Percentiles rank a stretch among this genome's conserved stretches.
Conservation (phyloP, 208 protist species). For the Phytomonas sp. region DNA sequence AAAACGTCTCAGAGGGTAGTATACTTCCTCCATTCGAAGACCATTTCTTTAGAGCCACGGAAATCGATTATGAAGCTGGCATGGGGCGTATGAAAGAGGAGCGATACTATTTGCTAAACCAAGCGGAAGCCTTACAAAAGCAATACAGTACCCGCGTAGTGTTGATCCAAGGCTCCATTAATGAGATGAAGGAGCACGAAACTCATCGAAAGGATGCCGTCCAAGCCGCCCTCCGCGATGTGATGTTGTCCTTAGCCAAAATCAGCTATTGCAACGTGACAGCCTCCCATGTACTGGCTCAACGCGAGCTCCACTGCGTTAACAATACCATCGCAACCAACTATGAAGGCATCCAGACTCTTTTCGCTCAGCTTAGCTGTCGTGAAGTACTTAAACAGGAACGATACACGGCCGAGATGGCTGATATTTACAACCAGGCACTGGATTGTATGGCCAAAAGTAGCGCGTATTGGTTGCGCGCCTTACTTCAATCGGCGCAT, state of each 20-base stretch:
- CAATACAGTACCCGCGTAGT: slow-evolving; percentile 29
- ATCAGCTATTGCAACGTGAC: slow-evolving; percentile 69
- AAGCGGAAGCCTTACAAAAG: slow-evolving; percentile 26
- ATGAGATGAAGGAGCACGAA: slow-evolving; percentile 35
- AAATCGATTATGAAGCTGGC: slow-evolving; percentile 22
- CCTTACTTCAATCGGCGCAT: slow-evolving; percentile 38
- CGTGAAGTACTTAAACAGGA: slow-evolving; percentile 65
- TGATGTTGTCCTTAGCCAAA: slow-evolving; percentile 54
- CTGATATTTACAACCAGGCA: slow-evolving; percentile 31
- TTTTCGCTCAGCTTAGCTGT: slow-evolving; percentile 50
- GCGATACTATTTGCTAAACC: slow-evolving; percentile 33
- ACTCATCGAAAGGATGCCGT: slow-evolving; percentile 30
- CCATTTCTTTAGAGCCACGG: slow-evolving; percentile 25
- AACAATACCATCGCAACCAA: slow-evolving; percentile 63
- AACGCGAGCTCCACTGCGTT: slow-evolving; percentile 63
- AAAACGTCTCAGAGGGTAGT: slow-evolving; percentile 13
- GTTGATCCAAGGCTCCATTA: slow-evolving; percentile 26
- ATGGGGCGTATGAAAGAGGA: slow-evolving; percentile 38
- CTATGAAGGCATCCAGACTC: slow-evolving; percentile 32
- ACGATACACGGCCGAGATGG: slow-evolving; percentile 34
- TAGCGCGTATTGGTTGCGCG: slow-evolving; percentile 33
- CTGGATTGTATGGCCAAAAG: slow-evolving; percentile 42
- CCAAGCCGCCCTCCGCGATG: slow-evolving; percentile 27
- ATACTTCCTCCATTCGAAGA: slow-evolving; percentile 29
- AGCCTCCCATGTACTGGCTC: slow-evolving; percentile 67